A percentile compares a stretch with the other conserved stretches of the same genome.
Evolutionary conservation across 1,139 yeast species (phyloP).

Genomic region (Taphrina flavorubra): DNA sequence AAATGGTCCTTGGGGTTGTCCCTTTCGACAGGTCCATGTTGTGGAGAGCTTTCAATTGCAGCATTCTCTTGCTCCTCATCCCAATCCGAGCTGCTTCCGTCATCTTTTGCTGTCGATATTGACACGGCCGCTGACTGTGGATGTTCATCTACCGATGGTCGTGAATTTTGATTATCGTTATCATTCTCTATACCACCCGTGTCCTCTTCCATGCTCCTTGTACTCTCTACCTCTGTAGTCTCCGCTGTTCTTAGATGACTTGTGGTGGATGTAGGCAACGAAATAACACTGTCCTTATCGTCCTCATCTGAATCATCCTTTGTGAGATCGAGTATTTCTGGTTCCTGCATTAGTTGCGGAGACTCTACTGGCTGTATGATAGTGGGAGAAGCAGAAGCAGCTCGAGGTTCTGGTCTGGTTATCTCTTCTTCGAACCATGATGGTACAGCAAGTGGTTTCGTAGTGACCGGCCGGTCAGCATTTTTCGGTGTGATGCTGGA

Average conservation of each 20-base stretch:
- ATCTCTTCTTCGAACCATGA: conserved; percentile 29
- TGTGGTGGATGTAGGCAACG: conserved; percentile 25
- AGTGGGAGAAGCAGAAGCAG: conserved; percentile 1
- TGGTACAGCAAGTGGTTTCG: conserved; percentile 6
- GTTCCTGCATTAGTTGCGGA: neutral
- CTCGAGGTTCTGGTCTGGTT: conserved; percentile 16
- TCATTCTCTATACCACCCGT: neutral
- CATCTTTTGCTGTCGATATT: neutral
- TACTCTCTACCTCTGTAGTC: neutral
- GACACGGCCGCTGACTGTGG: neutral
- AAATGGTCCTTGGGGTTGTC: neutral
- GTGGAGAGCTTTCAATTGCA: neutral
- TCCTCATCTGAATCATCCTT: conserved; percentile 30
- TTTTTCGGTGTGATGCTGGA: neutral
- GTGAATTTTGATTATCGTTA: neutral
- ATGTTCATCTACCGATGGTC: neutral
- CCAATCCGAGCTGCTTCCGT: conserved; percentile 5
- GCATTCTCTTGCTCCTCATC: neutral
- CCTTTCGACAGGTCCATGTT: neutral
- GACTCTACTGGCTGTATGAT: neutral
- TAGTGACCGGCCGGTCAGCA: neutral
- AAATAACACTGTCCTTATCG: conserved; percentile 44
- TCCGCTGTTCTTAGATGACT: neutral
- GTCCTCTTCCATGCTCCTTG: neutral
- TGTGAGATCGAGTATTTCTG: conserved; percentile 15